phyloP scores from a whole-genome alignment of 345 rosid genomes.

The Camelina sativa region DNA sequence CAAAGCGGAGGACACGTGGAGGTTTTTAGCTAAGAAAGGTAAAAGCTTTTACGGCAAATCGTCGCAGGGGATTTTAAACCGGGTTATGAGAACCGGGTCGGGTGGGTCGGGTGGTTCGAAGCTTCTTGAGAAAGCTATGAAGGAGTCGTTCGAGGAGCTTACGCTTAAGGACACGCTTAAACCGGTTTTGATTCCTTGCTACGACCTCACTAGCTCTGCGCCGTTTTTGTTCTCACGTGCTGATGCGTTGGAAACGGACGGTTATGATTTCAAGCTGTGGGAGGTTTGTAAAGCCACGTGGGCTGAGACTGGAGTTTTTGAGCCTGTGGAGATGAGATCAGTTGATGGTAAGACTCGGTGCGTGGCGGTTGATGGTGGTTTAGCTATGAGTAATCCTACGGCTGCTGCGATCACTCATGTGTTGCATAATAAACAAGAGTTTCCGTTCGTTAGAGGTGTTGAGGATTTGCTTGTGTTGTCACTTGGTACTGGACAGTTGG shows the following conservation, averaged over 20 bases:
- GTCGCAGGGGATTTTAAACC: constrained; percentile 45
- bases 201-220: constrained; percentile 83
- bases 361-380: constrained; percentile 89
- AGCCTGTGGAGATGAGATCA: constrained; percentile 75
- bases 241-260: constrained; percentile 87
- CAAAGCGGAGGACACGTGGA: constrained; percentile 91
- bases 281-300: constrained; percentile 93
- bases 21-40: constrained; percentile 69
- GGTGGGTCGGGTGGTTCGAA: constrained; percentile 51
- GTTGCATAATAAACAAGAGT: constrained; percentile 93
- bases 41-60: constrained; percentile 58
- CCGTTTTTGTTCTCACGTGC: constrained; percentile 96
- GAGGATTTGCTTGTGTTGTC: constrained; percentile 92
- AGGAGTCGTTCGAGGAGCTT: constrained; percentile 66
- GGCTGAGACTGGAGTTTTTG: constrained; percentile 79
- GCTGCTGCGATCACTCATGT: constrained; percentile 98
- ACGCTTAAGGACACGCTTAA: constrained; percentile 88
- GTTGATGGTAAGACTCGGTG: constrained; percentile 78
- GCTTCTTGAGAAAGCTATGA: constrained; percentile 70
- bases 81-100: constrained; percentile 60
- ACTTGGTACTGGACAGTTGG: constrained; percentile 79
- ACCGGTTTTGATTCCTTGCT: constrained; percentile 89
- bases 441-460: constrained; percentile 92
- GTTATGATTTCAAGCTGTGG: constrained; percentile 82
- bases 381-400: constrained; percentile 90